Percentiles rank a stretch among this genome's conserved stretches.
These are phyloP conservation scores for Blastomyces gilchristii DNA, from an alignment of 2,329 filamentous ascomycete species.

Conservation along the genomic window DNA sequence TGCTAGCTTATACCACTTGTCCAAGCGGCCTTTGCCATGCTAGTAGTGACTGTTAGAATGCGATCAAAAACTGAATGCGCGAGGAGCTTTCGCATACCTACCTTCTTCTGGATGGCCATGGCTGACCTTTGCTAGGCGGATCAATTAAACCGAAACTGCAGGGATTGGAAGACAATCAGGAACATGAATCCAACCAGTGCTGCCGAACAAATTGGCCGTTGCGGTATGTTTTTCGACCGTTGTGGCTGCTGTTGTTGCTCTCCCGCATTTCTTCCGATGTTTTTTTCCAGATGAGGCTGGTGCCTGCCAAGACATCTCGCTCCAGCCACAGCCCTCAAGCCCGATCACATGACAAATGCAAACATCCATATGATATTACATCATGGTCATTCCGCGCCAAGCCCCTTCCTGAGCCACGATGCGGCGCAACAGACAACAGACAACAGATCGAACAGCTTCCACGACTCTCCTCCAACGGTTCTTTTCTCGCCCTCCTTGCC, in stretches of 20 bases:
- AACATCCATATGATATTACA: neutral
- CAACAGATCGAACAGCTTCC: neutral
- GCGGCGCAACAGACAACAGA: conserved; percentile 1
- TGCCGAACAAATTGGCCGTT: neutral
- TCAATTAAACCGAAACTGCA: neutral
- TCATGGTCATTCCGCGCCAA: neutral
- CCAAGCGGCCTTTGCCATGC: conserved; percentile 93
- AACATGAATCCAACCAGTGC: neutral
- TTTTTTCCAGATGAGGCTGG: neutral
- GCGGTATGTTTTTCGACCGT: neutral
- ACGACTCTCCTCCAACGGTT: neutral
- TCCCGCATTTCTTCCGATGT: neutral
- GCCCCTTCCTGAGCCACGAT: neutral
- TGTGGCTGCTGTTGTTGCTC: neutral
- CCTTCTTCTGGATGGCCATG: conserved; percentile 97
- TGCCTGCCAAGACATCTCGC: conserved; percentile 14
- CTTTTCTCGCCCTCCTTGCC: neutral
- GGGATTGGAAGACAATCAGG: neutral
- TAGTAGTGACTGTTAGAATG: conserved; percentile 28
- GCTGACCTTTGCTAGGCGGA: conserved; percentile 14
- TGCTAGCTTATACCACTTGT: conserved; percentile 97
- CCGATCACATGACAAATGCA: neutral
- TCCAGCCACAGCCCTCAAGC: neutral
- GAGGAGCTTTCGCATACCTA: conserved; percentile 31
- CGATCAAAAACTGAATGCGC: conserved; percentile 5